Evolutionary conservation across 2,329 filamentous ascomycete genomes (phyloP).

Genomic region (Sporothrix variecibatus): DNA sequence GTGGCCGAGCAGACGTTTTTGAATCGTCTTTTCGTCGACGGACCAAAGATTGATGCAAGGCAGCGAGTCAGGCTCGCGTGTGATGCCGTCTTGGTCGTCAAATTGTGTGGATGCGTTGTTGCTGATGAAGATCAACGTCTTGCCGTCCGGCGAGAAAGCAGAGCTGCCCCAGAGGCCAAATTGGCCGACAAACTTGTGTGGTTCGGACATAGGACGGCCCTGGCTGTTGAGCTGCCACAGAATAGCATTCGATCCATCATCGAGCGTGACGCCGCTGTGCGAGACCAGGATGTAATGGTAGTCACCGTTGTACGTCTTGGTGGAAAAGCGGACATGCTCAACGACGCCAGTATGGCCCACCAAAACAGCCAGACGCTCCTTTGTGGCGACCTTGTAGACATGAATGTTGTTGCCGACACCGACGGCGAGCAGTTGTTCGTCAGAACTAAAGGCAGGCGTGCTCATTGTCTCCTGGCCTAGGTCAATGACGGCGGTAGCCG

Average conservation of each 20-base stretch:
- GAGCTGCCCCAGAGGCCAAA: constrained; percentile 1
- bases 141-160: not conserved
- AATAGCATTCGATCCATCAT: not conserved
- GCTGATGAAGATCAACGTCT: not conserved
- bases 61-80: not conserved
- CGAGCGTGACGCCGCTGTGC: not conserved
- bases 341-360: not conserved
- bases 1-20: not conserved
- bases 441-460: not conserved
- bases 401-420: not conserved
- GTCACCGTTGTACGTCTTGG: not conserved
- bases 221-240: not conserved
- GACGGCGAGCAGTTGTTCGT: not conserved
- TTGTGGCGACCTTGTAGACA: not conserved
- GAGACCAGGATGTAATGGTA: not conserved
- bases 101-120: not conserved
- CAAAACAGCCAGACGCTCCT: not conserved
- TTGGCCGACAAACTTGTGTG: not conserved
- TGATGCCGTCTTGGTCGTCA: not conserved
- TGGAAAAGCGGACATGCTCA: not conserved
- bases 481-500: not conserved
- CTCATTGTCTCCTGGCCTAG: not conserved
- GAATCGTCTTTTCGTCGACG: not conserved
- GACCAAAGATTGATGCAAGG: not conserved
- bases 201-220: not conserved